These are phyloP conservation scores for Somion occarium DNA, from an alignment of 1,284 basidiomycete species.

Conservation along the genomic window DNA sequence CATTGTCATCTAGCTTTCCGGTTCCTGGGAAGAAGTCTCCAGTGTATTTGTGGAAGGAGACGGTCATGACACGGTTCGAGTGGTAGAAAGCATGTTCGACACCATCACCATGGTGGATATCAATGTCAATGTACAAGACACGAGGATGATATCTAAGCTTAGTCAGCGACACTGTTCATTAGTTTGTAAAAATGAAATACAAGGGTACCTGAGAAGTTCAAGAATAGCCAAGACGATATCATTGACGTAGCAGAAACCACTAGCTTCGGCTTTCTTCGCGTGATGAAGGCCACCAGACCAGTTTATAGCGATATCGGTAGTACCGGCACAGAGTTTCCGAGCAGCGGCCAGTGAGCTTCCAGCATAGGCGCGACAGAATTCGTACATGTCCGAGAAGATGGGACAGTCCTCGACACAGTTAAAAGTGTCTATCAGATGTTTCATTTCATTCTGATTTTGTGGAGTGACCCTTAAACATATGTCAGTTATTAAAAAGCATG, in stretches of 20 bases:
- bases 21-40: conserved; percentile 98
- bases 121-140: conserved; percentile 95
- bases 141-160: conserved; percentile 74
- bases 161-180: conserved; percentile 1
- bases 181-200: neutral
- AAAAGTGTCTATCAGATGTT: conserved; percentile 72
- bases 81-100: conserved; percentile 98
- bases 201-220: conserved; percentile 76
- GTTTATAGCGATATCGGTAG: conserved; percentile 95
- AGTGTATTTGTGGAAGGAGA: conserved; percentile 99
- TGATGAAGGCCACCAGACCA: conserved; percentile 97
- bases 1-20: conserved; percentile 88
- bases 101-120: conserved; percentile 96
- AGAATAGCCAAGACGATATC: conserved; percentile 92
- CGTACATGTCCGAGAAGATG: conserved; percentile 88
- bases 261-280: conserved; percentile 93
- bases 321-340: conserved; percentile 77
- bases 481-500: conserved; percentile 1
- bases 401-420: conserved; percentile 95
- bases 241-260: conserved; percentile 96
- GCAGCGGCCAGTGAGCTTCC: conserved; percentile 90
- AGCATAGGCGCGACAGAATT: conserved; percentile 90
- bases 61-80: conserved; percentile 96
- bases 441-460: conserved; percentile 70
- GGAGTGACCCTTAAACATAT: conserved; percentile 66